Evolutionary conservation across 768 basidiomycete species (phyloP), one percentile per base, ranked within the genome.

Genomic region (Grammothele lineata): DNA sequence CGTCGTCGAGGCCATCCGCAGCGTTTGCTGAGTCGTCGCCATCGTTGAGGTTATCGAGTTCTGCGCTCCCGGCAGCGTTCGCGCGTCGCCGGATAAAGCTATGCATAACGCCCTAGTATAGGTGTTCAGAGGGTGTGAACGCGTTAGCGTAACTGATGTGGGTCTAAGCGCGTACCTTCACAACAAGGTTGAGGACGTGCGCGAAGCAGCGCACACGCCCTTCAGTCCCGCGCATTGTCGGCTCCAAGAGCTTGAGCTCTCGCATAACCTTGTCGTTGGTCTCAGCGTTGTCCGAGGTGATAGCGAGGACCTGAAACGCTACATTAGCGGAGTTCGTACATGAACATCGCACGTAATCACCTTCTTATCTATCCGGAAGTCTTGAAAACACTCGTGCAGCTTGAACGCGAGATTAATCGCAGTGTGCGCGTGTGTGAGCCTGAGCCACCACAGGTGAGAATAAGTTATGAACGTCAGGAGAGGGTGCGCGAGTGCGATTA

Each of bases 151-250:
- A n/a, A n/a, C n/a, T n/a, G n/a, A n/a, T n/a, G n/a, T n/a, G n/a
- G n/a, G n/a, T n/a, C n/a, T n/a, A n/a, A n/a, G n/a, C n/a, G 5
- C 44, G 10, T 36, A 45, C 44, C 44, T 45, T 45, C 2, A 37
- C 23, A 14, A 45, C 44, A 15, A 47, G 38, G 30, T 40, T 47
- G 19, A 47, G 37, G 5, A 47, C 21, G 23, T 47, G 45, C 5
- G 26, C 45, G 15, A 47, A 39, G 30, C 45, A 47, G 2, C 37
- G 37, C 1, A 47, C 38, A 1, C 27, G 45, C 1, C 22, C 23
- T 2, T 23, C 10, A 1, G 22, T 18, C n/a, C 10, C 21, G 12
- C 23, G 35, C 4, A 25, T 10, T 3, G n/a, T 24, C 6, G 34
- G 34, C 9, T 38, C 8, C 1, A 32, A 14, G 3, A 3, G 17